These are phyloP conservation scores for Kluyveromyces marxianus DNA, from an alignment of 1,139 yeast species.

Conservation along the genomic window DNA sequence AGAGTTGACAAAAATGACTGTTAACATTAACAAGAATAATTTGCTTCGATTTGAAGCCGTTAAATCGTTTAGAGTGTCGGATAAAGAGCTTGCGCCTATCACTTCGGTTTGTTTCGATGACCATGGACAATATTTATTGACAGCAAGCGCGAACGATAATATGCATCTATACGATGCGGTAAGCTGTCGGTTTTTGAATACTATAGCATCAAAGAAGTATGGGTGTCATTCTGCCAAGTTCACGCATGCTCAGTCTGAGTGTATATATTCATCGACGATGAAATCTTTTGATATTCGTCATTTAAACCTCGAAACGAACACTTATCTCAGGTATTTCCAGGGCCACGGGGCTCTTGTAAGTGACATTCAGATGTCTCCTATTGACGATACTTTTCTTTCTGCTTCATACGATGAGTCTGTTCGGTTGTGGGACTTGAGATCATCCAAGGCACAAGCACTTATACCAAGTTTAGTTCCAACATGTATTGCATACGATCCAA, in stretches of 20 bases:
- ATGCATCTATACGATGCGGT: conserved; percentile 77
- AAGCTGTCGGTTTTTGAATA: conserved; percentile 53
- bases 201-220: conserved; percentile 78
- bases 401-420: conserved; percentile 74
- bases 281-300: conserved; percentile 68
- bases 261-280: conserved; percentile 79
- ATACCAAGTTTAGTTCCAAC: conserved; percentile 52
- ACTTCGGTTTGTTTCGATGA: conserved; percentile 85
- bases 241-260: conserved; percentile 66
- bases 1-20: conserved; percentile 14
- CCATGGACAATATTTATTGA: conserved; percentile 68
- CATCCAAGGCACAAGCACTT: conserved; percentile 55
- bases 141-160: conserved; percentile 76
- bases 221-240: conserved; percentile 86
- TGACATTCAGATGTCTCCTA: conserved; percentile 67
- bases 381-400: conserved; percentile 58
- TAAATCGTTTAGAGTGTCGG: conserved; percentile 46
- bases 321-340: conserved; percentile 72
- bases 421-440: conserved; percentile 77
- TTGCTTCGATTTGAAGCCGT: conserved; percentile 44
- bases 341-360: conserved; percentile 80
- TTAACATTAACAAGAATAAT: conserved; percentile 36
- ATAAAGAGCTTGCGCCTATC: conserved; percentile 48
- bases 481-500: conserved; percentile 68
- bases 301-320: conserved; percentile 68